Conservation (phyloP, 495 filamentous ascomycete species). For the Penicillium lividum region DNA sequence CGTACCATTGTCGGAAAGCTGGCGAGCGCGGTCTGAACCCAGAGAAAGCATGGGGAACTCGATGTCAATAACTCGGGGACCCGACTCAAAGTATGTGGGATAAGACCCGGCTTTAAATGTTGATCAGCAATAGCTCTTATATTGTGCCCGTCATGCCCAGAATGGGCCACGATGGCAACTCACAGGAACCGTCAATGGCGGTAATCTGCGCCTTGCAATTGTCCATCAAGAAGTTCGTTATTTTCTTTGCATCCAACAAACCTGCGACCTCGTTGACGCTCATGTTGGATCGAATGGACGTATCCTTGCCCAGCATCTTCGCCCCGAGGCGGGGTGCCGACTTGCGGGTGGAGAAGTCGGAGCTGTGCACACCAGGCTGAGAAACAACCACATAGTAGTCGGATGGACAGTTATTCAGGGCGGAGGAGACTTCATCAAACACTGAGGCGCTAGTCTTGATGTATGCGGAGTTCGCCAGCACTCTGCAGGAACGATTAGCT, state of each 20-base stretch:
- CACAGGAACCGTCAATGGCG: conserved; percentile 65
- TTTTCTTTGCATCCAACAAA: conserved; percentile 54
- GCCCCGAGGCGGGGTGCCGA: conserved; percentile 63
- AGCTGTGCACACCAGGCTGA: conserved; percentile 73
- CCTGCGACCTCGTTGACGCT: conserved; percentile 65
- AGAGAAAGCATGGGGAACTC: conserved; percentile 52
- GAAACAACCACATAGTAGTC: conserved; percentile 78
- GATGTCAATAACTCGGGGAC: conserved; percentile 52
- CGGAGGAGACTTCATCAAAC: conserved; percentile 28
- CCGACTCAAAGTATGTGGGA: conserved; percentile 43
- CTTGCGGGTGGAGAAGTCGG: conserved; percentile 57
- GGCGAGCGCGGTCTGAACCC: conserved; percentile 36
- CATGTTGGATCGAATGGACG: conserved; percentile 48
- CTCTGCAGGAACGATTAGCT: conserved; percentile 42
- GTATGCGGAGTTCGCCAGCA: conserved; percentile 45
- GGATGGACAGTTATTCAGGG: conserved; percentile 67
- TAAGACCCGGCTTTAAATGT: conserved; percentile 44
- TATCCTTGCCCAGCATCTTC: conserved; percentile 51
- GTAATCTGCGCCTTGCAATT: conserved; percentile 54
- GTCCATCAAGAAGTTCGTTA: conserved; percentile 53
- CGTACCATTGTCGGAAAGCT: conserved; percentile 53
- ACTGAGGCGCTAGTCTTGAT: conserved; percentile 46
- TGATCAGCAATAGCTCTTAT: conserved; percentile 19
- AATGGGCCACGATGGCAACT: conserved; percentile 25
- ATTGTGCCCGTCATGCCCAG: neutral